Evolutionary conservation across 108 stramenopile genomes (phyloP).

Genomic region (Skeletonema grethae): DNA sequence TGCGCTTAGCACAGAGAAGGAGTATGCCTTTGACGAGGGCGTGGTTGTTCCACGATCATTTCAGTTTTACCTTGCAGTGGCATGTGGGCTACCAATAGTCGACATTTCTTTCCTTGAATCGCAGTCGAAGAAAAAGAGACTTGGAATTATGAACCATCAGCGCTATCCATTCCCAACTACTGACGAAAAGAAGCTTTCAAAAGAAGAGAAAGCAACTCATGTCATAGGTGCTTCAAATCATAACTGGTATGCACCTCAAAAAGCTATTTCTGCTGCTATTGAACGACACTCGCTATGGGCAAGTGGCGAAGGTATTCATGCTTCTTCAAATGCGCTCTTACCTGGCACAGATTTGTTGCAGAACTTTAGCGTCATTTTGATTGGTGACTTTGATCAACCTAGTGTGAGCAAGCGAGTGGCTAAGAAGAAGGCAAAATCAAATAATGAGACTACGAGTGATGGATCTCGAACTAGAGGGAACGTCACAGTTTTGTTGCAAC

Average conservation of each 20-base stretch:
- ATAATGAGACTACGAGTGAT: neutral
- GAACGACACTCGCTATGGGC: constrained; percentile 25
- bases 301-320: constrained; percentile 6
- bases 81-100: constrained; percentile 45
- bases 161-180: constrained; percentile 19
- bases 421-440: constrained; percentile 24
- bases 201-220: constrained; percentile 16
- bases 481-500: constrained; percentile 35
- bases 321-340: constrained; percentile 9
- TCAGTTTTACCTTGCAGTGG: constrained; percentile 47
- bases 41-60: constrained; percentile 49
- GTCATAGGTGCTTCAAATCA: constrained; percentile 46
- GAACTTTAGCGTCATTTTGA: constrained; percentile 30
- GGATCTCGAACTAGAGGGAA: constrained; percentile 27
- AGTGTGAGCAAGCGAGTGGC: constrained; percentile 5
- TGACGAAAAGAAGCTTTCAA: neutral
- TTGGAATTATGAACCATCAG: constrained; percentile 6
- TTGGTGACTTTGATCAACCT: constrained; percentile 51
- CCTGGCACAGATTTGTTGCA: constrained; percentile 43
- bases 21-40: constrained; percentile 41
- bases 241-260: constrained; percentile 45
- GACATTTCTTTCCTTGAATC: constrained; percentile 42
- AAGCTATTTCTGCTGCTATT: constrained; percentile 23
- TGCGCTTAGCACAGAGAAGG: constrained; percentile 42
- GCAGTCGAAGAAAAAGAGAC: constrained; percentile 6